Evolutionary conservation across 306 rosid genomes (phyloP), one percentile per base, ranked within the genome.

Genomic region (Pyrus betulifolia): DNA sequence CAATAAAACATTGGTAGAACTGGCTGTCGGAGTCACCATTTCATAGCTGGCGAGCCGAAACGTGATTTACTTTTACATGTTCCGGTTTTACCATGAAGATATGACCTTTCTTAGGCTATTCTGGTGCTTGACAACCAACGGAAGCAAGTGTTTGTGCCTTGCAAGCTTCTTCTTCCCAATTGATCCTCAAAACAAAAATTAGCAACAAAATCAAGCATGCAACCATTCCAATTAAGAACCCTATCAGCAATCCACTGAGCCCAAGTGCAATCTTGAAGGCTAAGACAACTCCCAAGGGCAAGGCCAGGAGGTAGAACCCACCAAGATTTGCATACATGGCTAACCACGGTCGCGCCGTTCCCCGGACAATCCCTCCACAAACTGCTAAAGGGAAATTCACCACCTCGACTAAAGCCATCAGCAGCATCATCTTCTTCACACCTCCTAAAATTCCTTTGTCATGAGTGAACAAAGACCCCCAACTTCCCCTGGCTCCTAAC

Each of bases 291-390:
- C 85, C 95, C 31, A 92, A 62, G 0, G 96, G 98, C 88, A 94
- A 79, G 4, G 97, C 93, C 74, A 92, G 70, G 23, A 87, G 81
- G 74, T 95, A 95, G 74, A 92, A 95, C 72, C 98, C 98, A 14
- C 87, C 91, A 40, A 90, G 58, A 82, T 83, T 87, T 7, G 96
- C 95, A 70, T 84, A 89, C 92, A 90, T 79, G 0, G 93, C 97
- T 35, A 95, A 42, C 92, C 91, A 85, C 3, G 97, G 98, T 73
- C 87, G 49, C 33, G 90, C 96, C 1, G 95, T 88, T 38, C 97
- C 98, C 25, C 97, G 78, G 27, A 89, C 88, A 74, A 95, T 89
- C 59, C 96, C 97, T 33, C 97, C 97, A 71, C 95, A 86, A 67
- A 89, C 93, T 4, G 89, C 87, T 55, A 95, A 45, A 0, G 98